Conservation (phyloP, 1,139 yeast genomes). For the Yamadazyma triangularis region DNA sequence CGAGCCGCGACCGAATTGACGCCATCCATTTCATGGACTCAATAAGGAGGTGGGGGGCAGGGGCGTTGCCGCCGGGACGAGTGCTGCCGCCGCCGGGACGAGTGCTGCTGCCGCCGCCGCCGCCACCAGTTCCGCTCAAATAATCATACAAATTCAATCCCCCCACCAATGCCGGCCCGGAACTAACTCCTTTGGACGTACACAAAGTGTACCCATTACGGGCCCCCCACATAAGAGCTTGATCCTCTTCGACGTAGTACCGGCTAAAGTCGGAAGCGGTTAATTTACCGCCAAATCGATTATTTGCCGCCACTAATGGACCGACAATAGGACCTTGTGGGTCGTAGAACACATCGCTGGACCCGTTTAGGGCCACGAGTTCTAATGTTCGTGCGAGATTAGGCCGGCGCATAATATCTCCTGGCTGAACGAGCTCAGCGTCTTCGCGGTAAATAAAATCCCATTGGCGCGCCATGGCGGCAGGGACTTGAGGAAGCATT, state of each 20-base stretch:
- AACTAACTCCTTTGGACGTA: slow-evolving; percentile 71
- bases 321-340: slow-evolving; percentile 72
- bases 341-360: slow-evolving; percentile 75
- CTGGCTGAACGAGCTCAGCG: slow-evolving; percentile 36
- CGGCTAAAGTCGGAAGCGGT: slow-evolving; percentile 62
- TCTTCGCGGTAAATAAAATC: slow-evolving; percentile 41
- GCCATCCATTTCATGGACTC: slow-evolving; percentile 96
- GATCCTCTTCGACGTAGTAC: too few relatives aligned
- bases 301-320: slow-evolving; percentile 43
- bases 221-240: too few relatives aligned
- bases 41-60: slow-evolving; percentile 69
- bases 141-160: slow-evolving; percentile 68
- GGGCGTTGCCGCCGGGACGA: too few relatives aligned
- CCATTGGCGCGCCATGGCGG: slow-evolving; percentile 44
- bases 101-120: too few relatives aligned
- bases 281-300: slow-evolving; percentile 57
- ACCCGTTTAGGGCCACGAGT: slow-evolving; percentile 68
- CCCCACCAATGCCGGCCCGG: slow-evolving; percentile 77
- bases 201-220: slow-evolving; percentile 53
- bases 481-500: too few relatives aligned
- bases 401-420: slow-evolving; percentile 60
- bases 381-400: slow-evolving; percentile 63
- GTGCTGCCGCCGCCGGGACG: too few relatives aligned
- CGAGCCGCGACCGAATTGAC: slow-evolving; percentile 75
- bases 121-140: too few relatives aligned